Conservation (phyloP, 1,284 basidiomycete genomes). For the Hemileia vastatrix region DNA sequence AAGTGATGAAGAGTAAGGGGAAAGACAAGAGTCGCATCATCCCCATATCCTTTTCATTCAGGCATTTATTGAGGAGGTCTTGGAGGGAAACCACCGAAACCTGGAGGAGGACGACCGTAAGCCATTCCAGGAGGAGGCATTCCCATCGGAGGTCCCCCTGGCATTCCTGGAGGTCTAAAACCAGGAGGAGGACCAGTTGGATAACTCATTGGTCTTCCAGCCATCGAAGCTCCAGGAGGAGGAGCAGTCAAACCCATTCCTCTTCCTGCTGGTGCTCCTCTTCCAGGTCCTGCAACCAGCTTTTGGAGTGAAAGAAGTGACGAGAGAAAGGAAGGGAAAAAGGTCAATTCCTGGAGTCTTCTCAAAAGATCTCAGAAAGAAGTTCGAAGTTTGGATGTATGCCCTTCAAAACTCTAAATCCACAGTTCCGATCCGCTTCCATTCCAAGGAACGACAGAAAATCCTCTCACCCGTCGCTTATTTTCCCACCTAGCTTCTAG, state of each 20-base stretch:
- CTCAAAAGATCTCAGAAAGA: not conserved
- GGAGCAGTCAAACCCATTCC: slow-evolving; percentile 94
- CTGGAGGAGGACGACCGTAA: slow-evolving; percentile 35
- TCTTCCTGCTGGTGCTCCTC: slow-evolving; percentile 87
- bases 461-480: too few species aligned
- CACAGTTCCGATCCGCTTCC: too few species aligned
- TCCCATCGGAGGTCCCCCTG: slow-evolving; percentile 53
- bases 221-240: too few species aligned
- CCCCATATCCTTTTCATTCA: too few species aligned
- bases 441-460: too few species aligned
- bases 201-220: slow-evolving; percentile 72
- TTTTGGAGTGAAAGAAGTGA: slow-evolving; percentile 41
- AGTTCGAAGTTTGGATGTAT: not conserved
- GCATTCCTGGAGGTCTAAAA: slow-evolving; percentile 62
- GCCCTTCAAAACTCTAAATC: too few species aligned
- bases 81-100: slow-evolving; percentile 48
- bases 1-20: too few species aligned
- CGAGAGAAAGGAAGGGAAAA: slow-evolving; percentile 18
- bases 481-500: too few species aligned
- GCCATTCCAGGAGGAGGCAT: slow-evolving; percentile 74
- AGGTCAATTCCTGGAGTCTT: not conserved
- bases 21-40: not conserved
- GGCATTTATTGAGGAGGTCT: too few species aligned
- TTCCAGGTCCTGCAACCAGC: slow-evolving; percentile 80
- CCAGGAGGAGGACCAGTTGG: slow-evolving; percentile 51